A percentile compares a stretch with the other conserved stretches of the same genome.
phyloP scores from a whole-genome alignment of 1,139 yeast genomes.

The Blastobotrys apis region DNA sequence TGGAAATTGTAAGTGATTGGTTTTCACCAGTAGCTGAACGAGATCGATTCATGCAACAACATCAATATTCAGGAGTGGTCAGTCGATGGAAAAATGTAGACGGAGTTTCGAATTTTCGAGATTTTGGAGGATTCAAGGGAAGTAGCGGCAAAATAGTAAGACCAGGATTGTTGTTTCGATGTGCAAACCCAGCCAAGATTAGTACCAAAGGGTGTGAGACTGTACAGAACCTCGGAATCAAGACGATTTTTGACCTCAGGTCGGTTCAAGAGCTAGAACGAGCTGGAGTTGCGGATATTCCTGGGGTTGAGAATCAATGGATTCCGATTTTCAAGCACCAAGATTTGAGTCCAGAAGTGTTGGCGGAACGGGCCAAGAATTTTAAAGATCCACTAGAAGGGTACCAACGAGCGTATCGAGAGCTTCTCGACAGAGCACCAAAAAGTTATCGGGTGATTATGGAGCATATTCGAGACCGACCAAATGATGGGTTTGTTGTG shows the following conservation, averaged over 20 bases:
- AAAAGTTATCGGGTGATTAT: constrained; percentile 24
- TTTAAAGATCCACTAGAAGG: constrained; percentile 61
- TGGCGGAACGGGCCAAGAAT: constrained; percentile 54
- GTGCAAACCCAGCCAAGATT: constrained; percentile 55
- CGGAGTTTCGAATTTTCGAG: constrained; percentile 72
- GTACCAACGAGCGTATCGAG: constrained; percentile 59
- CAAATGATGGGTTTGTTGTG: constrained; percentile 50
- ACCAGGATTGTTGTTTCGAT: constrained; percentile 55
- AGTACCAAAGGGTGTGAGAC: constrained; percentile 43
- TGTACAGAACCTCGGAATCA: constrained; percentile 46
- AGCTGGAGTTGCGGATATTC: constrained; percentile 42
- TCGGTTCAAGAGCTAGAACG: constrained; percentile 54
- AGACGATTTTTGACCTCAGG: constrained; percentile 63
- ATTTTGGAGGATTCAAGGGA: constrained; percentile 71
- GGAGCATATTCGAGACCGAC: constrained; percentile 46
- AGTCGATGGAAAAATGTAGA: constrained; percentile 60
- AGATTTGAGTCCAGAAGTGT: constrained; percentile 63
- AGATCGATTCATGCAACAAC: constrained; percentile 45
- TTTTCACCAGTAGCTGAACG: constrained; percentile 49
- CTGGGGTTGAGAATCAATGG: constrained; percentile 51
- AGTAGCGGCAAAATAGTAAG: constrained; percentile 39
- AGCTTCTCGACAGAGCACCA: constrained; percentile 50
- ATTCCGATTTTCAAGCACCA: constrained; percentile 56
- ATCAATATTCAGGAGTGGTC: constrained; percentile 39
- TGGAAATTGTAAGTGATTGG: constrained; percentile 50